A percentile compares a stretch with the other conserved stretches of the same genome.
These are phyloP conservation scores for Symbiodinium natans DNA, from an alignment of 73 alveolate genomes.

Conservation along the genomic window DNA sequence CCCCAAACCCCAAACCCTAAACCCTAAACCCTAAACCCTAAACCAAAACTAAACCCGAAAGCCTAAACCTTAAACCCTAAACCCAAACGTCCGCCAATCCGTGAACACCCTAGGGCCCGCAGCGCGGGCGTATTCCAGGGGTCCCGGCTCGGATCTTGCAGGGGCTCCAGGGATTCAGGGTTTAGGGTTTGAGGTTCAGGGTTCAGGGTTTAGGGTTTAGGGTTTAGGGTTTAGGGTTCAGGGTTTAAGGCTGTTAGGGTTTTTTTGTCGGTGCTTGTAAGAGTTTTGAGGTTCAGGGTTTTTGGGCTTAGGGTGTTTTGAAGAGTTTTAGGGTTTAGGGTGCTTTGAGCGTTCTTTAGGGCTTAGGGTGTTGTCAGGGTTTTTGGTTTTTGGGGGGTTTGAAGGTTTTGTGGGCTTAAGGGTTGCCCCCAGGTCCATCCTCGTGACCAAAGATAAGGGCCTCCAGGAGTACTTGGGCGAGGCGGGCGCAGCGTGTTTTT, in stretches of 20 bases:
- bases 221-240: not conserved
- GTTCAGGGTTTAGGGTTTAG: not conserved
- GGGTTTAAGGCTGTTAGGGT: not conserved
- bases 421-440: constrained; percentile 37
- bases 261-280: no score
- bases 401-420: not conserved
- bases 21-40: no score
- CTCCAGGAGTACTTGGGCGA: constrained; percentile 81
- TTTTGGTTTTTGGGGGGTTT: not conserved
- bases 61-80: no score
- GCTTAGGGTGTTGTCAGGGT: not conserved
- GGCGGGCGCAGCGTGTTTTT: not conserved
- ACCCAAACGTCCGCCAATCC: not conserved
- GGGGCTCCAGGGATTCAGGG: no score
- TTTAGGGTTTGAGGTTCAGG: not conserved
- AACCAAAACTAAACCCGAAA: no score
- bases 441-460: constrained; percentile 87
- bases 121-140: no score
- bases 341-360: not conserved
- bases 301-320: not conserved
- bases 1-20: no score
- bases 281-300: not conserved
- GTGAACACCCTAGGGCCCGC: no score
- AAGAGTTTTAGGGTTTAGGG: no score
- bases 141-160: no score